These are phyloP conservation scores for Cyberlindnera saturnus DNA, from an alignment of 805 yeast genomes.

Conservation along the genomic window DNA sequence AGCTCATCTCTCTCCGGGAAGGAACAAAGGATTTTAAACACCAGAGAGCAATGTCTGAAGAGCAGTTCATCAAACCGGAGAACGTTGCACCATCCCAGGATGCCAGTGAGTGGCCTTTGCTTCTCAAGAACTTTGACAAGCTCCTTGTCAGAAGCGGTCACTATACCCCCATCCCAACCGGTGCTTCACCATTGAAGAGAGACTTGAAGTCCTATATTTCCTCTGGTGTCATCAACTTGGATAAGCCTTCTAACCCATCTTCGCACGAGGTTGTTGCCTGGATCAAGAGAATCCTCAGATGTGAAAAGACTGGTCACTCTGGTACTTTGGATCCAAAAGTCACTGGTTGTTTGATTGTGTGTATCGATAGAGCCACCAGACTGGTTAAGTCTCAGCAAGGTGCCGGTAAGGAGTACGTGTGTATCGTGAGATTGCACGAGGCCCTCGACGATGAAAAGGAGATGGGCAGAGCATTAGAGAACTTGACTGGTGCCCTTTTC, in stretches of 20 bases:
- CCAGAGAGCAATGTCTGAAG: conserved; percentile 45
- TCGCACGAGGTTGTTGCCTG: conserved; percentile 99
- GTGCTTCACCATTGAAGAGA: conserved; percentile 91
- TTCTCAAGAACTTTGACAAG: conserved; percentile 90
- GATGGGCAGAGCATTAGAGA: conserved; percentile 81
- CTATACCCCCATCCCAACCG: conserved; percentile 95
- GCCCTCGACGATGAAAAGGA: conserved; percentile 87
- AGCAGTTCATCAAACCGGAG: conserved; percentile 85
- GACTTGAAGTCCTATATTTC: conserved; percentile 85
- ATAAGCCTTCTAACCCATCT: conserved; percentile 97
- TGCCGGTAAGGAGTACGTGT: conserved; percentile 99
- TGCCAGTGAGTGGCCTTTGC: conserved; percentile 92
- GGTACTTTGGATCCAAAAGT: conserved; percentile 99
- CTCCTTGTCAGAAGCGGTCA: conserved; percentile 93
- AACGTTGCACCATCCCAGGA: conserved; percentile 70
- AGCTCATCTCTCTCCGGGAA: conserved; percentile 6
- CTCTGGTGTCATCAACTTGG: conserved; percentile 94
- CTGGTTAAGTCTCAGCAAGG: conserved; percentile 98
- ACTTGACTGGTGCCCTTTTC: conserved; percentile 96
- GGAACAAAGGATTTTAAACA: neutral
- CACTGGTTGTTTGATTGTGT: conserved; percentile 97
- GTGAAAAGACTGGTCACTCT: conserved; percentile 97
- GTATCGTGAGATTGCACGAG: conserved; percentile 94
- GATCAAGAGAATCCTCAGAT: conserved; percentile 93
- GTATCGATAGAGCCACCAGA: conserved; percentile 97